A percentile compares a stretch with the other conserved stretches of the same genome.
Evolutionary conservation across 192 early-diverging fungal species (phyloP).

Genomic region (Coemansia sp.): DNA sequence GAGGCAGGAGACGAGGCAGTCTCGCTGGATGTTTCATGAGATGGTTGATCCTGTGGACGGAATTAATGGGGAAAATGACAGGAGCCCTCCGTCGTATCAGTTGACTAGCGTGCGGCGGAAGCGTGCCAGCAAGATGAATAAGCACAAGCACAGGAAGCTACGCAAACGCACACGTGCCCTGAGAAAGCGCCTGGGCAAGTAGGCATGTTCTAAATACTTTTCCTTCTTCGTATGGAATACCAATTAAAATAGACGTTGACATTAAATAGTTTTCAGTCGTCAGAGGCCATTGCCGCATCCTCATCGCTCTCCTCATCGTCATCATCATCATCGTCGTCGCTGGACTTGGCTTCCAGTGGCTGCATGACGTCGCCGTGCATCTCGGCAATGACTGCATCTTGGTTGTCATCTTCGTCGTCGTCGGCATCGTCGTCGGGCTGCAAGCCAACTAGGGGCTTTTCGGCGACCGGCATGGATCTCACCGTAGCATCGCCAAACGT

Average conservation of each 20-base stretch:
- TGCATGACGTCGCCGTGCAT: conserved; percentile 19
- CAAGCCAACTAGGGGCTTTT: conserved; percentile 55
- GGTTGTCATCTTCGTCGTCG: no score
- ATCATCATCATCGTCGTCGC: conserved; percentile 35
- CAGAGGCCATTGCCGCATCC: conserved; percentile 36
- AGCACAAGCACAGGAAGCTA: conserved; percentile 92
- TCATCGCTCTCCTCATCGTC: conserved; percentile 24
- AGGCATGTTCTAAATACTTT: background rate
- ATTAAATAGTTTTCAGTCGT: conserved; percentile 7
- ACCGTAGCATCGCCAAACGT: conserved; percentile 27
- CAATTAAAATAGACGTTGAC: no score
- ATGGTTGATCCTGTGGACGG: conserved; percentile 29
- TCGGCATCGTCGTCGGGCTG: conserved; percentile 13
- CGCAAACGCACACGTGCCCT: conserved; percentile 74
- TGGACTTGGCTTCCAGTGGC: background rate
- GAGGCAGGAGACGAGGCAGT: background rate
- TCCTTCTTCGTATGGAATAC: no score
- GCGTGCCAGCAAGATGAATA: conserved; percentile 91
- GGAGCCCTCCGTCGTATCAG: conserved; percentile 22
- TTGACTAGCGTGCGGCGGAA: conserved; percentile 80
- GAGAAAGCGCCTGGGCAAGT: conserved; percentile 73
- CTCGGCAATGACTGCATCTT: conserved; percentile 44
- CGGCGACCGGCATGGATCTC: conserved; percentile 9
- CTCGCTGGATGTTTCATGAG: conserved; percentile 25
- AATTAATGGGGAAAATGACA: conserved; percentile 6